phyloP scores from a whole-genome alignment of 306 rosid species.

The Mimosa pudica region DNA sequence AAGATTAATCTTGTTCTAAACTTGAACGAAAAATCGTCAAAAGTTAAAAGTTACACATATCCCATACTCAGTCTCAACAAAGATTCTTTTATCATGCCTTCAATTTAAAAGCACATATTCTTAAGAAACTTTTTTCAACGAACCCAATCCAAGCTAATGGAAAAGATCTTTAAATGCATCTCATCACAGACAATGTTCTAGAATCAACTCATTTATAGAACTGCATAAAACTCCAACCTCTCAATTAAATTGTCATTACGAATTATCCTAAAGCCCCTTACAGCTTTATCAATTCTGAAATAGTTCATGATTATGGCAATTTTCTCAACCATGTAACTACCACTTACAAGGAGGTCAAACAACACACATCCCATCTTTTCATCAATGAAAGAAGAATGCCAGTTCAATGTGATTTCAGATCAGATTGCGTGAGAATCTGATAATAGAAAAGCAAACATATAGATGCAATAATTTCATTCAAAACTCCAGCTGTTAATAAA shows the following conservation, averaged over 20 bases:
- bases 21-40: too few relatives aligned
- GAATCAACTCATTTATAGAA: not conserved
- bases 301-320: not conserved
- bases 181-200: not conserved
- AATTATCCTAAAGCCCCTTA: not conserved
- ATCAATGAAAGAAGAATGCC: conserved; percentile 18
- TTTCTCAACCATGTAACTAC: not conserved
- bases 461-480: not conserved
- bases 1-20: too few relatives aligned
- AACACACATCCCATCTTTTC: not conserved
- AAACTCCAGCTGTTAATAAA: conserved; percentile 4
- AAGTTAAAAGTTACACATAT: too few relatives aligned
- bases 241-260: not conserved
- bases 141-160: not conserved
- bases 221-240: not conserved
- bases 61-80: not conserved
- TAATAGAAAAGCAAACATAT: not conserved
- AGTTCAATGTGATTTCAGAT: conserved; percentile 21
- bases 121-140: not conserved
- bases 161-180: not conserved
- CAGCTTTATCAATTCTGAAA: not conserved
- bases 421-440: not conserved
- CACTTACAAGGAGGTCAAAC: not conserved
- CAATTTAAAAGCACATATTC: not conserved
- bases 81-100: not conserved